Evolutionary conservation across 768 basidiomycete genomes (phyloP), one percentile per base, ranked within the genome.

Genomic region (Russula dissimulans): DNA sequence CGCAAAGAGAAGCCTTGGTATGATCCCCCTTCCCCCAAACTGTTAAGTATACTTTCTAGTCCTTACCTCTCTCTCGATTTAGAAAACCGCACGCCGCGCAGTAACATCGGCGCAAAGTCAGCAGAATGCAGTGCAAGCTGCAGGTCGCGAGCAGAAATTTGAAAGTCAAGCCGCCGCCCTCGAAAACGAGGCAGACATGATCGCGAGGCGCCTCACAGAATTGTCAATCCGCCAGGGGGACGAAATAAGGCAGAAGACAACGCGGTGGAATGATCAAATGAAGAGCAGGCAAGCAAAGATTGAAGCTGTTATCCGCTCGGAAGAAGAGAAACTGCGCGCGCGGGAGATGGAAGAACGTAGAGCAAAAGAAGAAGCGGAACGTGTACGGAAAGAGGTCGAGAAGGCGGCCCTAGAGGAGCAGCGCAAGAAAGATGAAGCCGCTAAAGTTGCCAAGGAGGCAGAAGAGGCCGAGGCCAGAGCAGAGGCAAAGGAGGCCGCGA

Each of bases 221-320:
- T 57, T 86, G 55, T 72, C 76, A 36, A 54, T 80, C 18, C 71
- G 73, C 59, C 77, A 79, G 47, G 76, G 79, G 59, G 68, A 70
- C 11, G 79, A 81, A 31, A 78, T 85, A 57, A 71, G 74, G 41
- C 69, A 67, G 51, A 68, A 85, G 39, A 71, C 73, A 47, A 71
- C 72, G 5, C 70, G 66, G 9, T 83, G 81, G 80, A 77, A 77
- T 51, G 71, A 72, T 41, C 73, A 78, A 52, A 75, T 78, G 60
- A 71, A 62, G 47, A 66, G 67, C 52, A 72, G 82, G 41, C 83
- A 82, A 74, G 75, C 81, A 31, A 75, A 83, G 4, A 80, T 88
- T 54, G 86, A 90, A 70, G 68, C 62, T 3, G 82, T 77, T 7
- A 89, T 90, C 62, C 79, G 79, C 66, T 34, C 71, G 3, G 86